Base-by-base conservation (phyloP, 768 basidiomycete species). In the Lenzites betulinus region DNA sequence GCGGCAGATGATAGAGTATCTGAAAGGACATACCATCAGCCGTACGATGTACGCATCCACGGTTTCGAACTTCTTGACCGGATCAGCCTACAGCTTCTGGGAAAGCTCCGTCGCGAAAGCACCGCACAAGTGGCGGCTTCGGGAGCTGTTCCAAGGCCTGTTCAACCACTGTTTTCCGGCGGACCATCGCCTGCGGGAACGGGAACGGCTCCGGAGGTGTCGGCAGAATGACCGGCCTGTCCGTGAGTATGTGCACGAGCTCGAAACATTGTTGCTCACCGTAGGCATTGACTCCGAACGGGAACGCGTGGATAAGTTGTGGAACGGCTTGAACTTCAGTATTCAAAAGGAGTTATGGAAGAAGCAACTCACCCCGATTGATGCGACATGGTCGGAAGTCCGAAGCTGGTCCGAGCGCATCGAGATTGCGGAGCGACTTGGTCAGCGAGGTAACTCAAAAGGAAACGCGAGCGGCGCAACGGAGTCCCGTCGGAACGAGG, bases 161-260 rank as follows among this genome's bases (percentile, higher is more conserved):
- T 61, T 61, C 43, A 33, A 61, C 23, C 47, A 61, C n/a, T 54
- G 53, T 28, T 61, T 61, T 43, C 53, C 54, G 2, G 13, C 25
- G 7, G 59, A 61, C n/a, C 54, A 58, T 28, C 49, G 49, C 25
- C 8, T 28, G 2, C 25, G 35, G 3, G 5, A 11, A 20, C 49
- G 49, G 1, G 25, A 30, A n/a, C 8, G n/a, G 2, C 25, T 50
- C 1, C 8, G 43, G 3, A 16, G 35, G 4, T 7, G 16, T 2
- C 25, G 3, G n/a, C 26, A 36, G 18, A 16, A 18, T 9, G 5
- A 36, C 13, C 26, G 28, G 3, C 2, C 26, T 5, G 49, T 50
- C 3, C 49, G 49, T n/a, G 49, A 28, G 35, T 50, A 25, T 13
- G 49, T 50, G 6, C 23, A 50, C n/a, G 22, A 50, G 49, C 25